Evolutionary conservation across 1,284 basidiomycete species (phyloP).

Genomic region (Anthracocystis panici-leucophaei): DNA sequence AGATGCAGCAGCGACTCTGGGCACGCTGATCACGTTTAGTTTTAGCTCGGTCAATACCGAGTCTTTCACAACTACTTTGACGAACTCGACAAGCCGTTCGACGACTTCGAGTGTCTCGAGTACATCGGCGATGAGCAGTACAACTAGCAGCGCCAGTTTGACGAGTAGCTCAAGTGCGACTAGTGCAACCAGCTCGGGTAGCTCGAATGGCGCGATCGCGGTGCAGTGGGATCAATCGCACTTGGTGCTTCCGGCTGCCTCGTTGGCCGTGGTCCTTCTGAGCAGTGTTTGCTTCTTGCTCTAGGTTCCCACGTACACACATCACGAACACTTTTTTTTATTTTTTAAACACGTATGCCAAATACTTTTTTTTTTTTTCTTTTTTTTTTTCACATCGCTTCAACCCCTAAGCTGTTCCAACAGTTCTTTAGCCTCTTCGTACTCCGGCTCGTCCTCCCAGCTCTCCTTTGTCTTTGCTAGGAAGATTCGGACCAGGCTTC

Average conservation of each 20-base stretch:
- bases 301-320: slow-evolving; percentile 9
- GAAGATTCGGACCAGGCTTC: slow-evolving; percentile 88
- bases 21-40: slow-evolving; percentile 33
- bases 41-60: slow-evolving; percentile 29
- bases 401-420: slow-evolving; percentile 41
- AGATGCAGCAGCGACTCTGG: slow-evolving; percentile 42
- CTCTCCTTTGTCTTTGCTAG: slow-evolving; percentile 76
- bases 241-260: slow-evolving; percentile 13
- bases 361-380: slow-evolving; percentile 4
- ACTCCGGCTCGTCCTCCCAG: slow-evolving; percentile 89
- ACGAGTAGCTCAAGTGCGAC: slow-evolving; percentile 1
- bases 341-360: not conserved
- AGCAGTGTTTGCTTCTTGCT: slow-evolving; percentile 50
- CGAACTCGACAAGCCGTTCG: slow-evolving; percentile 10
- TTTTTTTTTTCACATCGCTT: not conserved
- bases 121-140: slow-evolving; percentile 6
- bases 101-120: slow-evolving; percentile 14
- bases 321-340: not conserved
- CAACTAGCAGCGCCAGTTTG: not conserved
- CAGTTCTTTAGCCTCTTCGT: slow-evolving; percentile 76
- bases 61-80: slow-evolving; percentile 4
- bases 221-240: slow-evolving; percentile 10
- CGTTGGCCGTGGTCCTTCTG: slow-evolving; percentile 20
- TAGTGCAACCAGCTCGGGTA: slow-evolving; percentile 10
- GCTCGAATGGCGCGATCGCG: slow-evolving; percentile 12